phyloP scores from a whole-genome alignment of 345 rosid species.

The Aurinia saxatilis region DNA sequence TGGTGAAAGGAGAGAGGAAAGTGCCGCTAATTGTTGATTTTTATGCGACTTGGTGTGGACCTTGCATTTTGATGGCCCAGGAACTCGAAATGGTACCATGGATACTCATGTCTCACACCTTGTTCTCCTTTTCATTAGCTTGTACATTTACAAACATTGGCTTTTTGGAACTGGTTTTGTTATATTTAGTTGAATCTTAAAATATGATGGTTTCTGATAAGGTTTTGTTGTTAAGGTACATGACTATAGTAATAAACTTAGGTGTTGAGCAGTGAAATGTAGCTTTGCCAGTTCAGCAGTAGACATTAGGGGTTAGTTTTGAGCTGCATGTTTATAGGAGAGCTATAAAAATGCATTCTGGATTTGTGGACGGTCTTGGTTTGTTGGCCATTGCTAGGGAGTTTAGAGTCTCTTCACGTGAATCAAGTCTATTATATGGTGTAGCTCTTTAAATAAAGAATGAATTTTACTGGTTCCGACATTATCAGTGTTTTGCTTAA shows the following conservation, averaged over 20 bases:
- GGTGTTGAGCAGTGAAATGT: neutral
- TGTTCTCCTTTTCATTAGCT: neutral
- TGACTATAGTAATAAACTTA: neutral
- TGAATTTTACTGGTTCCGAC: too few species aligned
- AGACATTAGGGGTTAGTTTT: neutral
- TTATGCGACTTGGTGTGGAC: constrained; percentile 98
- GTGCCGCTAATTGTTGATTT: constrained; percentile 82
- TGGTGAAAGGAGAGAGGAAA: constrained; percentile 70
- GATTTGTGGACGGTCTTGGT: constrained; percentile 10
- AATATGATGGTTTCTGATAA: neutral
- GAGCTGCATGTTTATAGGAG: neutral
- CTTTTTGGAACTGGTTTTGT: neutral
- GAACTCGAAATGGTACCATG: constrained; percentile 78
- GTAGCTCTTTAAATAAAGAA: neutral
- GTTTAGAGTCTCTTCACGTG: neutral
- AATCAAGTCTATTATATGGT: neutral
- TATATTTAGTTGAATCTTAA: too few species aligned
- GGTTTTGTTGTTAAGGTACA: neutral
- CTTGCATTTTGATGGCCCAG: constrained; percentile 90
- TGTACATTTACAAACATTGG: neutral
- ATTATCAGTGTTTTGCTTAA: too few species aligned
- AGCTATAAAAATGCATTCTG: neutral
- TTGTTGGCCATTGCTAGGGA: neutral
- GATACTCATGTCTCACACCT: neutral
- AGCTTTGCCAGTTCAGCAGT: neutral